Base-by-base conservation (phyloP, 192 early-diverging fungal genomes). In the Coemansia sp. region DNA sequence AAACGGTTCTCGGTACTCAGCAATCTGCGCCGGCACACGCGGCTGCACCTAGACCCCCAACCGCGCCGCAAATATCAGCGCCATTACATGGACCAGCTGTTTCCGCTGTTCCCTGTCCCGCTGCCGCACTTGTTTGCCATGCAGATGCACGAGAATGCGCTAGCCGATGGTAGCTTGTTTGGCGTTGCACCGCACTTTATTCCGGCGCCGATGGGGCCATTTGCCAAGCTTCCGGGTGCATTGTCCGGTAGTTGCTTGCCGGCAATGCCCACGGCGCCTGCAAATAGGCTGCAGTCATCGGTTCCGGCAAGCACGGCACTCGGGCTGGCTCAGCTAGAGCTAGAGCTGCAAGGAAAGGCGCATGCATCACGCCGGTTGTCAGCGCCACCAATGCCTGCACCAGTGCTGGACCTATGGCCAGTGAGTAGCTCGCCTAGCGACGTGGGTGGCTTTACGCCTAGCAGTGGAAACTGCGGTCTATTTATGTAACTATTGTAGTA, bases 21-120 rank as follows among this genome's bases (percentile, higher is more conserved):
- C 55, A 90, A 90, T 35, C 70, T 87, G 81, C 80, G 86, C 7
- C 79, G 89, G n/a, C 89, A 90, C 69, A 29, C 81, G 39, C 53
- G 53, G 46, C 15, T 50, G 2, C 67, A 70, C 19, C 11, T 60
- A 29, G 21, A 68, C 8, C 31, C 25, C 8, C 12, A 15, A 5
- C 28, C 55, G 27, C 62, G 44, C 48, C 48, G 26, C 28, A 41
- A 22, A 8, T 34, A 58, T 21, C 36, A 39, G 5, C 44, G 26
- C 35, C 22, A 41, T 32, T 21, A 21, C 23, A 15, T 62, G 9
- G 43, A 25, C 2, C 7, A 22, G 1, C 40, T 39, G 10, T 55
- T 25, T 30, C 39, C 30, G 19, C 4, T 55, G 36, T 55, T 55
- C 21, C 36, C 53, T 10, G 29, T 29, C 1, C 15, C 22, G 5